Base-by-base conservation (phyloP, 148 eudicot genomes). In the Dianthus caryophyllus region DNA sequence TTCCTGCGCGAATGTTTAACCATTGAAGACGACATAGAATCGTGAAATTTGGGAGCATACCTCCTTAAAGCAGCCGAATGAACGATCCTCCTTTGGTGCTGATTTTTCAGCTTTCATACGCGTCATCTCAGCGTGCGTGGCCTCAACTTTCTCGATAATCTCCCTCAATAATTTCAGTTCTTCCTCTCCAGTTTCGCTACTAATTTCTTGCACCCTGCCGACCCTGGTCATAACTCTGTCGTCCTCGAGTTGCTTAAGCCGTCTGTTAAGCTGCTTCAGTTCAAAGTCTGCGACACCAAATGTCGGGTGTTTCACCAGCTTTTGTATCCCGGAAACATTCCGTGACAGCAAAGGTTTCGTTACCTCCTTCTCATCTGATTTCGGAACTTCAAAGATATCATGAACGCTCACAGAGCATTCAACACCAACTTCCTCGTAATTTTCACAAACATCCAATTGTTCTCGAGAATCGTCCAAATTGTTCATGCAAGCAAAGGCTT, bases 381-480 rank as follows among this genome's bases (percentile, higher is more conserved):
- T 62, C 36, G 96, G 95, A 65, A 87, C 98, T 86, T 93, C 98
- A 72, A 85, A 89, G 16, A 87, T 87, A 78, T 89, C 98, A 65
- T 82, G 82, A 13, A 89, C 82, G 33, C 56, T 71, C 5, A 71
- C 51, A 11, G 76, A 72, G 48, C 74, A 51, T 65, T 70, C 58
- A 65, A 78, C 70, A 49, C 70, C 76, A 12, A 29, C 70, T 29
- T 63, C 72, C 22, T 69, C 71, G n/a, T 77, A 58, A 36, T 53
- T 15, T 17, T 53, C 66, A 30, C 48, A 6, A 13, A 21, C 47
- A 53, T 70, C 70, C 21, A 17, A 30, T 76, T 72, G 75, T 14
- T 22, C 62, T 4, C 69, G 71, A 61, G 31, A 25, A 31, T 68
- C 46, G 31, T 41, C 15, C 52, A 14, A 15, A 63, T 21, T 63